Conservation (phyloP, 257 asterid genomes). For the Ophiorrhiza pumila region DNA sequence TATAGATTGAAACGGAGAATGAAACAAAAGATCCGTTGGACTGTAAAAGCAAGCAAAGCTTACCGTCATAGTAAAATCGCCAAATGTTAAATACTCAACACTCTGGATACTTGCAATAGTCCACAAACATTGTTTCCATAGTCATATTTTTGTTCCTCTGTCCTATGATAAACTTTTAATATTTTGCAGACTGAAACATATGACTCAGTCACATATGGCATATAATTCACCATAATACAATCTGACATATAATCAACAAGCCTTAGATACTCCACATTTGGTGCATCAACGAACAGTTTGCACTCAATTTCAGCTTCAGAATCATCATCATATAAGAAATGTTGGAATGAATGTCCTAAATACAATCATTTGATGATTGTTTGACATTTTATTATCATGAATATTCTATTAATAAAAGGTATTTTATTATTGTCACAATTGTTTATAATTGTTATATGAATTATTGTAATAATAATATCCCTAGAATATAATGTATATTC, state of each 20-base stretch:
- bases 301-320: no score
- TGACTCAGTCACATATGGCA: constrained; percentile 9
- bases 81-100: neutral
- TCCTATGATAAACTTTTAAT: neutral
- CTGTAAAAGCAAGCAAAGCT: no score
- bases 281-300: constrained; percentile 7
- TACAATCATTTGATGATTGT: no score
- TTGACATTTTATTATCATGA: no score
- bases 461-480: no score
- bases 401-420: no score
- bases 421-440: no score
- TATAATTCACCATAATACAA: neutral
- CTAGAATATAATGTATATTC: no score
- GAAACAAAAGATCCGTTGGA: no score
- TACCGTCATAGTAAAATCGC: neutral
- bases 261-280: constrained; percentile 7
- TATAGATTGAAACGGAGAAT: no score
- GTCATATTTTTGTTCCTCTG: neutral
- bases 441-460: no score
- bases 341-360: no score
- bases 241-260: neutral
- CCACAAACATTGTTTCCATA: constrained; percentile 2
- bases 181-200: neutral
- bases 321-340: neutral
- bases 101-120: constrained; percentile 9